Evolutionary conservation across 495 filamentous ascomycete species (phyloP).

Genomic region (Echria macrotheca): DNA sequence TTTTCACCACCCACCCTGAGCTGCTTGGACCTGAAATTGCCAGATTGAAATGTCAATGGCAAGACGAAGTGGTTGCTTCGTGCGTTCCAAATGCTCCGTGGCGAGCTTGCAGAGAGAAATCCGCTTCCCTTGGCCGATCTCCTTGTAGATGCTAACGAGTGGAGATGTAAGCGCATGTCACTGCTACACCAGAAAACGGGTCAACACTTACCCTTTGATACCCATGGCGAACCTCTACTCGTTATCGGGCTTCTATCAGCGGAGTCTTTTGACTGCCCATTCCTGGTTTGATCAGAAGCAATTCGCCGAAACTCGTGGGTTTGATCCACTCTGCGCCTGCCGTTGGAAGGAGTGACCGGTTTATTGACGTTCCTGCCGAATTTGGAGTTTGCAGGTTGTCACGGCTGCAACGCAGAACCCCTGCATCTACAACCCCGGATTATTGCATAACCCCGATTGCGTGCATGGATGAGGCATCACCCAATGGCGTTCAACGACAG

Average conservation of each 20-base stretch:
- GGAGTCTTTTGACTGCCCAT: not conserved
- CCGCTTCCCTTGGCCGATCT: slow-evolving; percentile 76
- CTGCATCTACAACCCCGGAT: not conserved
- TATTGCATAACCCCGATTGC: not conserved
- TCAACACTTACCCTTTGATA: slow-evolving; percentile 49
- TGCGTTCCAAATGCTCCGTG: slow-evolving; percentile 63
- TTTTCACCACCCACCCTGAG: slow-evolving; percentile 59
- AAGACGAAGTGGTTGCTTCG: slow-evolving; percentile 68
- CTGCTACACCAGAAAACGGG: not conserved
- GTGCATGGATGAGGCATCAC: too few species aligned
- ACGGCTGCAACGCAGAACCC: slow-evolving; percentile 9
- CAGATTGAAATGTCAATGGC: slow-evolving; percentile 97
- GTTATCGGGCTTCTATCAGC: too few species aligned
- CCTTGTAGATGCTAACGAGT: slow-evolving; percentile 67
- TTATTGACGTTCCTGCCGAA: slow-evolving; percentile 29
- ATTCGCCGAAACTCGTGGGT: not conserved
- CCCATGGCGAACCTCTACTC: slow-evolving; percentile 49
- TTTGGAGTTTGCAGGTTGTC: slow-evolving; percentile 19
- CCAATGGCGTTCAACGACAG: too few species aligned
- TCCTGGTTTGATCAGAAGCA: not conserved
- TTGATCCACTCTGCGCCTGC: too few species aligned
- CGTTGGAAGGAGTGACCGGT: not conserved
- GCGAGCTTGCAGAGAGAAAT: slow-evolving; percentile 81
- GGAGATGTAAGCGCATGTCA: not conserved
- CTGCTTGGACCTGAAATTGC: slow-evolving; percentile 89